Evolutionary conservation across 371 early-diverging fungal genomes (phyloP), one percentile per base, ranked within the genome.

Genomic region (Globomyces sp.): DNA sequence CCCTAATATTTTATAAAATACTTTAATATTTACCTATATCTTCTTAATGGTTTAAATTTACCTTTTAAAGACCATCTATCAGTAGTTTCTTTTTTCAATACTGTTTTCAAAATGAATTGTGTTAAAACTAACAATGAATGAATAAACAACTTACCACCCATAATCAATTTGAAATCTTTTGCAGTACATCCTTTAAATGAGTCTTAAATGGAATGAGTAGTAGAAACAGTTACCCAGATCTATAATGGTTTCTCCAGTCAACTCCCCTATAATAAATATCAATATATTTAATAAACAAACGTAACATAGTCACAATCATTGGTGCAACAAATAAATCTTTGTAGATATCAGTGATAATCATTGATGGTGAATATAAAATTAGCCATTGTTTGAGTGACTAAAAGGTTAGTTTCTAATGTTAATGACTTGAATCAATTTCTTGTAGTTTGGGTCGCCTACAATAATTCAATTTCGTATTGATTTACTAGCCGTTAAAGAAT

Each of bases 31-130:
- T 24, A 24, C 24, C 24, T 24, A 24, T 24, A 24, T 24, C 24
- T 24, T 24, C 24, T 24, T 24, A 24, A 24, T n/a, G 13, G 24
- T 24, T 24, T 24, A 24, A 24, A 24, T 24, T 24, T 24, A 24
- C 63, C 63, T 24, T 63, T 43, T 37, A 49, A 4, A 9, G 63
- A 44, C 63, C 63, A 63, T 13, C 63, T 46, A 37, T n/a, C 13
- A n/a, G 63, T 37, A 39, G 24, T 41, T 43, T 41, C 44, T 4
- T 45, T 45, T 24, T 13, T 50, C 4, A 37, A n/a, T 10, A 63
- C 49, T 10, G 37, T 44, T 36, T 63, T 63, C 39, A 48, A 13
- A 9, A 52, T 42, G 42, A 24, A 63, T 39, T 48, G 63, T 3
- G 49, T 49, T 10, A 63, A 24, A 37, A 43, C 41, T 41, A 45